phyloP scores from a whole-genome alignment of 176 grass and related monocot species.

The Musa schizocarpa region DNA sequence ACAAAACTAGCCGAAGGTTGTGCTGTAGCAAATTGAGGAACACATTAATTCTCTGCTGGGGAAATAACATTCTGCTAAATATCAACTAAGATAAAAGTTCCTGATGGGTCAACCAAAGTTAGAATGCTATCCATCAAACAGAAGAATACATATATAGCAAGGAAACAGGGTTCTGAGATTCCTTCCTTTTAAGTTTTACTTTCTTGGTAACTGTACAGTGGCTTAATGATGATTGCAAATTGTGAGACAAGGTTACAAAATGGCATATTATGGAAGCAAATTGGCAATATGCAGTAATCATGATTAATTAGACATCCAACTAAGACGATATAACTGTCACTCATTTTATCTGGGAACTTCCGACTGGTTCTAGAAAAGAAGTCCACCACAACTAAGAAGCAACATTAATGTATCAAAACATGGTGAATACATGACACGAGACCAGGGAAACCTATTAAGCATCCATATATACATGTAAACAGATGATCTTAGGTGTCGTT shows the following conservation, averaged over 20 bases:
- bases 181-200: not conserved
- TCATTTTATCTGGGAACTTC: too few species aligned
- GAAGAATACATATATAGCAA: not conserved
- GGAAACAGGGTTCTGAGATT: not conserved
- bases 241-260: not conserved
- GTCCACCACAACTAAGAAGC: too few species aligned
- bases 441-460: too few species aligned
- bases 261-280: too few species aligned
- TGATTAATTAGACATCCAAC: too few species aligned
- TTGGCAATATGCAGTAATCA: too few species aligned
- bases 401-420: too few species aligned
- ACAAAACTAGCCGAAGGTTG: constrained; percentile 74
- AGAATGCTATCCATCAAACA: not conserved
- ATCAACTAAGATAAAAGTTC: not conserved
- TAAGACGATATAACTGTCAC: too few species aligned
- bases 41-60: not conserved
- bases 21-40: constrained; percentile 38
- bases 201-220: not conserved
- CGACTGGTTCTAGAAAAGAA: too few species aligned
- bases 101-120: not conserved
- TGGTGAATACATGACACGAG: too few species aligned
- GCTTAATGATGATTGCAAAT: not conserved
- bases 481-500: too few species aligned
- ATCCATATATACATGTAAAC: too few species aligned
- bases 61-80: not conserved